These are phyloP conservation scores for Chloromonas sp. DNA, from an alignment of 163 green algal genomes.

Conservation along the genomic window DNA sequence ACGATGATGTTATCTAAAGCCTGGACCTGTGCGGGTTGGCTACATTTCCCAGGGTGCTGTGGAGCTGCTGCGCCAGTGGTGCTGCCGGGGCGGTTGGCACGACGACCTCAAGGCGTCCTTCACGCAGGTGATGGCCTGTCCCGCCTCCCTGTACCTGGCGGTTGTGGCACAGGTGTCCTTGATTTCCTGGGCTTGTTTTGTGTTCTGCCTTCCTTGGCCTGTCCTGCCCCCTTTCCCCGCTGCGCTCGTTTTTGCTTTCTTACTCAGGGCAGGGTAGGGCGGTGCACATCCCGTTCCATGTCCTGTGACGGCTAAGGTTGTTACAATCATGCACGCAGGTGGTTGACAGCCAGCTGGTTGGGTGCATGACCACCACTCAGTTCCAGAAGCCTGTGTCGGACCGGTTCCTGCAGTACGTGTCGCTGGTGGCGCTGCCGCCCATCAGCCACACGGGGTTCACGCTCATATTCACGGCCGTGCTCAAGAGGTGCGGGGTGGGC, in stretches of 20 bases:
- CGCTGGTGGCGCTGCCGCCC: slow-evolving; percentile 24
- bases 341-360: slow-evolving; percentile 31
- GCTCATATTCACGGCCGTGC: slow-evolving; percentile 37
- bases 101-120: slow-evolving; percentile 25
- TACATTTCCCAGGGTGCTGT: slow-evolving; percentile 11
- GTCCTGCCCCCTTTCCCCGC: no score
- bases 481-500: slow-evolving; percentile 15
- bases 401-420: slow-evolving; percentile 31
- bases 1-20: no score
- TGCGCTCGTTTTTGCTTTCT: no score
- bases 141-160: no score
- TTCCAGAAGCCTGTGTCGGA: slow-evolving; percentile 22
- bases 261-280: no score
- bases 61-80: slow-evolving; percentile 38
- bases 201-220: no score
- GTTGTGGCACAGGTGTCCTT: no score
- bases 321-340: slow-evolving; percentile 1
- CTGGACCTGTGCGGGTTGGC: background rate
- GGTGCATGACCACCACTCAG: slow-evolving; percentile 15
- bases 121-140: background rate
- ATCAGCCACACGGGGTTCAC: slow-evolving; percentile 35
- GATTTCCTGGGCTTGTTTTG: no score
- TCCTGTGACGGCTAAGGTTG: no score
- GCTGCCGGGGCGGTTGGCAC: slow-evolving; percentile 24
- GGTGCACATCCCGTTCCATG: no score